Conservation (phyloP, 2,329 filamentous ascomycete species). For the Fusarium longipes region DNA sequence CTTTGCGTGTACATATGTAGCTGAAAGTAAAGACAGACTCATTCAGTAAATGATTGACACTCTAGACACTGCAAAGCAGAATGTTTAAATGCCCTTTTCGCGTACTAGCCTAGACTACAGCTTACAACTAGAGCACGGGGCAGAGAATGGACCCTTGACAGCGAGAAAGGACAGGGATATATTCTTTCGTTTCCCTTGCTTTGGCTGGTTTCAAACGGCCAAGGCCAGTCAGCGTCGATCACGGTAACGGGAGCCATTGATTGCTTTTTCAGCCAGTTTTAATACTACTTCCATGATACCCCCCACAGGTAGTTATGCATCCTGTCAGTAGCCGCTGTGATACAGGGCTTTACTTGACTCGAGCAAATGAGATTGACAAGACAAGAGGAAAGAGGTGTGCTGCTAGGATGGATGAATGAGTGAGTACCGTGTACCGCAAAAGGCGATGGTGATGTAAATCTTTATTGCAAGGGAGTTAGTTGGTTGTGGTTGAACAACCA, state of each 20-base stretch:
- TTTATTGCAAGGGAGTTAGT: not conserved
- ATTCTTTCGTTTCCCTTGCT: not conserved
- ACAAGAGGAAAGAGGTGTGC: not conserved
- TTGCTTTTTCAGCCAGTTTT: slow-evolving; percentile 8
- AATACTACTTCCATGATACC: too few species aligned
- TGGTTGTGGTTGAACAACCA: too few species aligned
- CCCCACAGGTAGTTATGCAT: too few species aligned
- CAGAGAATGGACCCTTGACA: slow-evolving; percentile 4
- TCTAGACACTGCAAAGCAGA: not conserved
- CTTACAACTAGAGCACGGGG: slow-evolving; percentile 13
- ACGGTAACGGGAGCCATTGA: slow-evolving; percentile 6
- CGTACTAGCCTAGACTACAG: slow-evolving; percentile 4
- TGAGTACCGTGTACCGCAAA: not conserved
- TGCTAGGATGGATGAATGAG: not conserved
- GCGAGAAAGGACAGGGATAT: not conserved
- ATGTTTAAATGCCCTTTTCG: slow-evolving; percentile 2
- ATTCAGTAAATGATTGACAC: not conserved
- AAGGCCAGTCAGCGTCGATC: slow-evolving; percentile 27
- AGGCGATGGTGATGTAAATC: slow-evolving; percentile 18
- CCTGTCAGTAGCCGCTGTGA: slow-evolving; percentile 12
- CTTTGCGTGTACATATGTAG: not conserved
- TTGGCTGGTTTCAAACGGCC: slow-evolving; percentile 13
- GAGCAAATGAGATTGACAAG: not conserved
- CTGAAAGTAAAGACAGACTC: not conserved
- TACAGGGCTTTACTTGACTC: not conserved